phyloP scores from a whole-genome alignment of 2,329 filamentous ascomycete species.

The Xylaria sp. region DNA sequence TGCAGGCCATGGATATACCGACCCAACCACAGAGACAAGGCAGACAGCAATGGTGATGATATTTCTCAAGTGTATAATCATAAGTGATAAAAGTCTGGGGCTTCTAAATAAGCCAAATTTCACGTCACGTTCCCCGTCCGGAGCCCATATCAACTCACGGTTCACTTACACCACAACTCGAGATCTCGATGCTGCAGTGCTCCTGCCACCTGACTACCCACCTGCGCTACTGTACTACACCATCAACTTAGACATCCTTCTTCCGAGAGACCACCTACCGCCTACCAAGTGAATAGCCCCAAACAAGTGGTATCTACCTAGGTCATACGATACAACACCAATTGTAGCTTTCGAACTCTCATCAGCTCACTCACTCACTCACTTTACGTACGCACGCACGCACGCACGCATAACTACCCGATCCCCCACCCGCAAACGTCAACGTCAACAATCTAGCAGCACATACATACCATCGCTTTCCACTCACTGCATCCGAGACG shows the following conservation, averaged over 20 bases:
- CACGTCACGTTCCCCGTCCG: background rate
- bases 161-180: background rate
- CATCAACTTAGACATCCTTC: background rate
- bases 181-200: background rate
- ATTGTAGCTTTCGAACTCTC: slow-evolving; percentile 18
- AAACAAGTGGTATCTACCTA: background rate
- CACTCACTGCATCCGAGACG: slow-evolving; percentile 12
- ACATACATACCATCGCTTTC: slow-evolving; percentile 26
- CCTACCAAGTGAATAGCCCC: background rate
- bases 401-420: slow-evolving; percentile 29
- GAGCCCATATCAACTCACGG: background rate
- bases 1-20: background rate
- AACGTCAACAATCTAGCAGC: slow-evolving; percentile 1
- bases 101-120: background rate
- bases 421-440: slow-evolving; percentile 31
- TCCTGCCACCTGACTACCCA: background rate
- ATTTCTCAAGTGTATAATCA: background rate
- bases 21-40: background rate
- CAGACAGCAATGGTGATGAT: background rate
- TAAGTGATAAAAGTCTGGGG: slow-evolving; percentile 3
- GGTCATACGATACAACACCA: background rate
- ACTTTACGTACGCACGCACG: background rate
- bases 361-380: slow-evolving; percentile 1
- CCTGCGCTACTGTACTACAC: background rate
- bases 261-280: background rate